Conservation (phyloP, 2,329 filamentous ascomycete species). For the Bipolaris cookei region DNA sequence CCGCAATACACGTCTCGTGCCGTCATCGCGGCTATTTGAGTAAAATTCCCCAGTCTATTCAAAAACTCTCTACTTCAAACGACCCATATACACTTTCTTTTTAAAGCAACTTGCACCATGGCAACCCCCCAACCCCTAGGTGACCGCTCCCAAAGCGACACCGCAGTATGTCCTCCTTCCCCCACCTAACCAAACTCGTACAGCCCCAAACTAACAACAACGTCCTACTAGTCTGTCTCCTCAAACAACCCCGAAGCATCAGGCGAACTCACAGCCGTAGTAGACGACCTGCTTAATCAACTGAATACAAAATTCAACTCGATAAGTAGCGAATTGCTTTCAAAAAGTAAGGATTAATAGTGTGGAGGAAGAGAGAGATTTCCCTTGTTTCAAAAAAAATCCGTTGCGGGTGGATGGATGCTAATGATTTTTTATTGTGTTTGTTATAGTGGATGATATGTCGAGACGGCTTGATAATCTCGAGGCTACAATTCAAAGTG, state of each 20-base stretch:
- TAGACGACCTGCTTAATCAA: conserved; percentile 86
- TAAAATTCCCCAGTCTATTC: no score
- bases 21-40: background rate
- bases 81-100: background rate
- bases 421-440: no score
- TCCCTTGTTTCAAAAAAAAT: no score
- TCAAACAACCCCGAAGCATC: conserved; percentile 36
- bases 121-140: conserved; percentile 26
- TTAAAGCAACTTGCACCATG: conserved; percentile 18
- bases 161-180: conserved; percentile 18
- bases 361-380: no score
- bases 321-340: conserved; percentile 84
- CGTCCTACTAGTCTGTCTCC: conserved; percentile 21
- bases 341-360: conserved; percentile 71
- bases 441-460: conserved; percentile 85
- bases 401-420: no score
- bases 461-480: conserved; percentile 82
- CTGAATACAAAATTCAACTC: conserved; percentile 84
- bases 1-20: background rate
- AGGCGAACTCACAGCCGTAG: conserved; percentile 74
- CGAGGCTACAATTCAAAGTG: conserved; percentile 72
- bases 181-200: no score
- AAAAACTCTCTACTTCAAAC: no score
- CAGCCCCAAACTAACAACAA: background rate
- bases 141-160: conserved; percentile 34